Evolutionary conservation across 2,329 filamentous ascomycete genomes (phyloP), one percentile per base, ranked within the genome.

Genomic region (Raffaelea arxii): DNA sequence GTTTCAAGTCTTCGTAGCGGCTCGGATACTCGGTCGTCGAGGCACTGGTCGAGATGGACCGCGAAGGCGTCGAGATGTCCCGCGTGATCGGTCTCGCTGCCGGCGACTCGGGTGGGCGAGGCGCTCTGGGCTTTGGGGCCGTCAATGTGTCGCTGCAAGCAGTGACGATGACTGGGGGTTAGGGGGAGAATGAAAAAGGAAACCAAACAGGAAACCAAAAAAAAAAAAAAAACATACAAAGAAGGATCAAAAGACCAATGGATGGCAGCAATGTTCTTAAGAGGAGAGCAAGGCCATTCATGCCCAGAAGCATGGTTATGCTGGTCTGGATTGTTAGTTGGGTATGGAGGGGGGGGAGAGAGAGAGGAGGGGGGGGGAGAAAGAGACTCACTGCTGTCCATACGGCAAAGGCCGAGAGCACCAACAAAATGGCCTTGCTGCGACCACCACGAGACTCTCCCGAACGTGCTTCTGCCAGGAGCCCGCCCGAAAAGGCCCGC

Each of bases 371-470:
- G 16, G 5, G 16, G 19, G 16, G 12, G 14, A 9, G 2, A 3
- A 2, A 19, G 23, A 9, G 24, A 70, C 73, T 58, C 56, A 77
- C 74, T 54, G 63, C 72, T 44, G 69, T 73, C 76, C 76, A 80
- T 25, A 75, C 56, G n/a, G 62, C 65, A 47, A 77, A 59, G 14
- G 66, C 72, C 40, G 64, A 55, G 21, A 71, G 60, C 18, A 68
- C 59, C 1, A 69, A 56, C 22, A 70, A 54, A 18, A 74, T 54
- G 32, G 66, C 63, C 54, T 67, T 74, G 48, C 59, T 64, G 27
- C 62, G 61, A 4, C 56, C 56, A 38, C 56, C 48, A 12, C 53
- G 54, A 4, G 58, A 42, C 21, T 50, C 53, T 27, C 58, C 55
- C 18, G 59, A 58, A 46, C 58, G 53, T n/a, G 54, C 53, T 45